Conservation (phyloP, 73 alveolate species). For the Strombidium stylifer region DNA sequence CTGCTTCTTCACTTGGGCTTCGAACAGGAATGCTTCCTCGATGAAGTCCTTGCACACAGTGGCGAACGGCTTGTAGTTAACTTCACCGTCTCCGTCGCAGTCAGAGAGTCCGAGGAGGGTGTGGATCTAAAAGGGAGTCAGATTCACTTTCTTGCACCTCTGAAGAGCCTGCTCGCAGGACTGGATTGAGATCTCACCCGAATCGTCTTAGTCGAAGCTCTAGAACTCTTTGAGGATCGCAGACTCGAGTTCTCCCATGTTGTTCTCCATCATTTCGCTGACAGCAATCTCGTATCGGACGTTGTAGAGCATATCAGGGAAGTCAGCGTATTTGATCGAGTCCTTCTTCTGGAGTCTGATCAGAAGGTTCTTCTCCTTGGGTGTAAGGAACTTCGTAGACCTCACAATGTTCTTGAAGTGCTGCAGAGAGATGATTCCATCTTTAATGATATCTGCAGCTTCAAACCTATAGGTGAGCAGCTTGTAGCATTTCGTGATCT, state of each 20-base stretch:
- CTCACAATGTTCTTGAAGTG: slow-evolving; percentile 29
- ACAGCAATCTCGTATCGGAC: slow-evolving; percentile 58
- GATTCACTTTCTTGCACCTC: no score
- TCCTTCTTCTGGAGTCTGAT: slow-evolving; percentile 42
- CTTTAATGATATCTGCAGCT: slow-evolving; percentile 21
- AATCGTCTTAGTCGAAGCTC: no score
- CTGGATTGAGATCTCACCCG: no score
- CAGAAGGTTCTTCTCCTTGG: slow-evolving; percentile 52
- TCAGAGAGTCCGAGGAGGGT: slow-evolving; percentile 46
- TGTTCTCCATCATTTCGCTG: slow-evolving; percentile 43
- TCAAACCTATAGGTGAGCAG: slow-evolving; percentile 31
- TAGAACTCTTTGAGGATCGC: no score
- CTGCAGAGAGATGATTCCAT: slow-evolving; percentile 34
- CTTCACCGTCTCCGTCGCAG: slow-evolving; percentile 31
- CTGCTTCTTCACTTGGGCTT: slow-evolving; percentile 36
- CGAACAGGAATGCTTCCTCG: slow-evolving; percentile 26
- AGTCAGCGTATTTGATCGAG: slow-evolving; percentile 30
- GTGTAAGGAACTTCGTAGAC: slow-evolving; percentile 34
- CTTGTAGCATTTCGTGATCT: slow-evolving; percentile 23
- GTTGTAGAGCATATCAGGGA: slow-evolving; percentile 29
- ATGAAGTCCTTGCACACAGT: slow-evolving; percentile 30
- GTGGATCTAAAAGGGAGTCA: slow-evolving; percentile 60
- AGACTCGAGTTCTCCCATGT: no score
- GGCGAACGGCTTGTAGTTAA: slow-evolving; percentile 40
- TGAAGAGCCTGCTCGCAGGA: no score